Conservation (phyloP, 345 rosid genomes). For the Odontarrhena argentea region DNA sequence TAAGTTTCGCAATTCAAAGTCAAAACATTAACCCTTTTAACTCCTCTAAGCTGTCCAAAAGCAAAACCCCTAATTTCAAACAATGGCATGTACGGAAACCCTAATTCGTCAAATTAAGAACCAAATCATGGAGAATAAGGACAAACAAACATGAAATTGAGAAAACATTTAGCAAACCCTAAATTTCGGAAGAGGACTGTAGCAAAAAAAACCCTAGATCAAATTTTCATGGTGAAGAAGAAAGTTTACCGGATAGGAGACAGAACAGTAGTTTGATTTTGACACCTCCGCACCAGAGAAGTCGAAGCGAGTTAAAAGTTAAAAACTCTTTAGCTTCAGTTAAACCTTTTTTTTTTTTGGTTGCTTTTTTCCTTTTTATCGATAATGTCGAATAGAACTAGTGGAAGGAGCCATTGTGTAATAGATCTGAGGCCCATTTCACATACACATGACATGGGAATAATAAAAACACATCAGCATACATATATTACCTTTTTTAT, state of each 20-base stretch:
- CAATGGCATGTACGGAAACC: conserved; percentile 25
- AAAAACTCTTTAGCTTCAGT: conserved; percentile 30
- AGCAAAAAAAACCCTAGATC: conserved; percentile 19
- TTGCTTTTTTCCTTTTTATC: background rate
- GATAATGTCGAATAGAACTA: background rate
- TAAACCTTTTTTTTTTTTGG: background rate
- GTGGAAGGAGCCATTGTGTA: background rate
- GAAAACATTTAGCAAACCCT: conserved; percentile 3
- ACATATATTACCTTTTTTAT: too few relatives aligned
- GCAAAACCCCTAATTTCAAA: conserved; percentile 28
- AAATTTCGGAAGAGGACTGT: conserved; percentile 21
- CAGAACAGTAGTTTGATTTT: conserved; percentile 40
- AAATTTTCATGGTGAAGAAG: conserved; percentile 35
- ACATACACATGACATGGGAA: too few relatives aligned
- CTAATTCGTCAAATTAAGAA: conserved; percentile 17
- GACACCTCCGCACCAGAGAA: conserved; percentile 25
- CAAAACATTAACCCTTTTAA: conserved; percentile 1
- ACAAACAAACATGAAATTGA: background rate
- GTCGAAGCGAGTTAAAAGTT: conserved; percentile 37
- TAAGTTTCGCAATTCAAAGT: conserved; percentile 11
- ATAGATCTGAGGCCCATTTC: background rate
- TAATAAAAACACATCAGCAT: too few relatives aligned
- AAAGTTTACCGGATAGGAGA: conserved; percentile 43
- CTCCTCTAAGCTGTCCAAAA: background rate
- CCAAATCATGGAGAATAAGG: background rate